A percentile compares a stretch with the other conserved stretches of the same genome.
These are phyloP conservation scores for Mortierella sp. DNA, from an alignment of 371 early-diverging fungal species.

Conservation along the genomic window DNA sequence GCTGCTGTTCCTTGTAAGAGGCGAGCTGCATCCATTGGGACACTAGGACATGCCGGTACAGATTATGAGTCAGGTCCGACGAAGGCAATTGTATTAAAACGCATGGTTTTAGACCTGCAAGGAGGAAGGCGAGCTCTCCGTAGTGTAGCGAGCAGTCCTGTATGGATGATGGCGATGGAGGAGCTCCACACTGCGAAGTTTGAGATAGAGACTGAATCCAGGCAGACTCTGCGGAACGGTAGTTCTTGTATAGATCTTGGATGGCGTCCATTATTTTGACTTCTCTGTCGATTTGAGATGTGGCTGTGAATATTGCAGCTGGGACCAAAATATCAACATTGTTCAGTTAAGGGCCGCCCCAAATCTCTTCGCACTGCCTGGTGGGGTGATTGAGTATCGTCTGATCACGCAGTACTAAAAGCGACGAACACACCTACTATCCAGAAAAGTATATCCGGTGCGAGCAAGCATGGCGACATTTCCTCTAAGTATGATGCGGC, in stretches of 20 bases:
- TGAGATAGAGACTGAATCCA: conserved; percentile 23
- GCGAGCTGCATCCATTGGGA: conserved; percentile 59
- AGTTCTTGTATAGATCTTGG: conserved; percentile 16
- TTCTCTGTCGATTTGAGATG: not conserved
- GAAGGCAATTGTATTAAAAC: conserved; percentile 65
- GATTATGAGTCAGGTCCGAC: conserved; percentile 38
- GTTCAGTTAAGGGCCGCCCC: not conserved
- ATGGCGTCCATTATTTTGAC: conserved; percentile 9
- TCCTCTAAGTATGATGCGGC: conserved; percentile 16
- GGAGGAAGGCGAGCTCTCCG: conserved; percentile 74
- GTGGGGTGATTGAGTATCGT: not conserved
- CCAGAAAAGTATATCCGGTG: not conserved
- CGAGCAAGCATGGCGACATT: conserved; percentile 4
- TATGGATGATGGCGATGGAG: not conserved
- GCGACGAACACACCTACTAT: not conserved
- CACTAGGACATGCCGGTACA: conserved; percentile 54
- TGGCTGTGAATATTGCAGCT: not conserved
- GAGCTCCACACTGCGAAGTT: not conserved
- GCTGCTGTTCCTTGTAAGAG: conserved; percentile 12
- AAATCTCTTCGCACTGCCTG: too few species aligned
- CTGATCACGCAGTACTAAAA: not conserved
- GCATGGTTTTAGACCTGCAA: conserved; percentile 71
- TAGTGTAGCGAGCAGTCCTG: conserved; percentile 63
- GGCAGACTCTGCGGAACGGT: conserved; percentile 21
- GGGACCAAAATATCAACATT: not conserved